These are phyloP conservation scores for Phytophthora ramorum DNA, from an alignment of 352 stramenopile genomes.

Conservation along the genomic window DNA sequence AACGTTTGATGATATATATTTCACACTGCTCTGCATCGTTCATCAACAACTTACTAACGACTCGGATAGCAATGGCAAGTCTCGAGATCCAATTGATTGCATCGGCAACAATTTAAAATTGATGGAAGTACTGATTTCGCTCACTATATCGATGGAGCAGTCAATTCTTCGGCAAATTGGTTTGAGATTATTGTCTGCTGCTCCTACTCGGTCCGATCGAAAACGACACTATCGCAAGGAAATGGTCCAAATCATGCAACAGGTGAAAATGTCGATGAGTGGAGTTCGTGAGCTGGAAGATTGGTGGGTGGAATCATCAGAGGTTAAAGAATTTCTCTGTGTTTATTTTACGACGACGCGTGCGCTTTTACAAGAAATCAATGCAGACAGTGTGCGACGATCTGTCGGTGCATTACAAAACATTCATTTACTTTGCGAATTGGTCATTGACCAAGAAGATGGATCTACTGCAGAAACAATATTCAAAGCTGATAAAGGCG, in stretches of 20 bases:
- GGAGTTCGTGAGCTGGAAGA: conserved; percentile 13
- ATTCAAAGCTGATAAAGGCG: not conserved
- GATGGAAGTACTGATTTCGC: conserved; percentile 35
- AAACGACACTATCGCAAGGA: conserved; percentile 27
- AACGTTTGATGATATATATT: conserved; percentile 31
- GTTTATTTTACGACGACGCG: conserved; percentile 19
- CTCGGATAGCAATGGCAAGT: not conserved
- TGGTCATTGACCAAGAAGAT: conserved; percentile 22
- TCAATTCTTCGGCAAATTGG: conserved; percentile 11
- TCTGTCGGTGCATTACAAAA: not conserved
- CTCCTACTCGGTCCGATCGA: conserved; percentile 8
- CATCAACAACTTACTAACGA: conserved; percentile 36
- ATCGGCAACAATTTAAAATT: conserved; percentile 31
- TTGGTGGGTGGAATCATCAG: conserved; percentile 18
- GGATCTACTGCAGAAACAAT: not conserved
- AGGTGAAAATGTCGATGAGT: conserved; percentile 1
- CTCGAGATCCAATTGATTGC: conserved; percentile 25
- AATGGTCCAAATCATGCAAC: conserved; percentile 10
- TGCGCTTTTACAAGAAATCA: conserved; percentile 11
- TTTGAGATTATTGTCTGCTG: conserved; percentile 35
- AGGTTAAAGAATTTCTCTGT: conserved; percentile 16
- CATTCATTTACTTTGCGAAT: conserved; percentile 3
- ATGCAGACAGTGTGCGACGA: not conserved
- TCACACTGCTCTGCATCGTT: conserved; percentile 44
- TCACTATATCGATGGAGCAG: conserved; percentile 33